A percentile compares a stretch with the other conserved stretches of the same genome.
Conservation (phyloP, 805 yeast genomes). For the Blastobotrys terrestris region DNA sequence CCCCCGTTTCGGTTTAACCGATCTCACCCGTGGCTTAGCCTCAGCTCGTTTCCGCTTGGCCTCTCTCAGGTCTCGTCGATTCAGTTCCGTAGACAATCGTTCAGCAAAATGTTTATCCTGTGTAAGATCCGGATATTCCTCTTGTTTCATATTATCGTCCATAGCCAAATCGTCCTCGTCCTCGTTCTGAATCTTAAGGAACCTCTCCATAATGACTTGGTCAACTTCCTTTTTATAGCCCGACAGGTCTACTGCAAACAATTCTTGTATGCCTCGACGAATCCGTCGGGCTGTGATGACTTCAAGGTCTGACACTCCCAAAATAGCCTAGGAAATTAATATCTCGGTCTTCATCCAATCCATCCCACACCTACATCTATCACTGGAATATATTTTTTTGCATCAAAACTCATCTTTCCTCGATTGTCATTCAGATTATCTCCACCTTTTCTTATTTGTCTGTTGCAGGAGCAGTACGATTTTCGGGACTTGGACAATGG, state of each 20-base stretch:
- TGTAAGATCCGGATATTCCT: constrained; percentile 18
- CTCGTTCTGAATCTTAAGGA: constrained; percentile 41
- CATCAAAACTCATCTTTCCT: constrained; percentile 14
- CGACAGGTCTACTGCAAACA: constrained; percentile 51
- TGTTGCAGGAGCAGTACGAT: neutral
- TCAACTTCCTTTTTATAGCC: constrained; percentile 49
- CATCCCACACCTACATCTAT: constrained; percentile 47
- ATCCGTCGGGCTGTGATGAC: constrained; percentile 65
- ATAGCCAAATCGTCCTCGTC: constrained; percentile 24
- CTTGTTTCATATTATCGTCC: neutral
- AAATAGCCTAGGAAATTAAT: constrained; percentile 48
- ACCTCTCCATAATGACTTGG: constrained; percentile 53
- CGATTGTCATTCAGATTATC: neutral
- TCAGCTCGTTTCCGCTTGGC: constrained; percentile 7
- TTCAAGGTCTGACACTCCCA: constrained; percentile 63
- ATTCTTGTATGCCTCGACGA: constrained; percentile 63
- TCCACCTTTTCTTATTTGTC: neutral
- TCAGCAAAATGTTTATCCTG: constrained; percentile 48
- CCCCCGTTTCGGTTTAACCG: constrained; percentile 5
- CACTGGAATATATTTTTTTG: constrained; percentile 47
- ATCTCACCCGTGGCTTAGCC: constrained; percentile 1
- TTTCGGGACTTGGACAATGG: neutral
- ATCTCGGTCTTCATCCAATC: neutral
- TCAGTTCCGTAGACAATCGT: constrained; percentile 35
- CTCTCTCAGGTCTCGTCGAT: constrained; percentile 10